phyloP scores from a whole-genome alignment of 1,284 basidiomycete genomes.

The Xanthoconium separans region DNA sequence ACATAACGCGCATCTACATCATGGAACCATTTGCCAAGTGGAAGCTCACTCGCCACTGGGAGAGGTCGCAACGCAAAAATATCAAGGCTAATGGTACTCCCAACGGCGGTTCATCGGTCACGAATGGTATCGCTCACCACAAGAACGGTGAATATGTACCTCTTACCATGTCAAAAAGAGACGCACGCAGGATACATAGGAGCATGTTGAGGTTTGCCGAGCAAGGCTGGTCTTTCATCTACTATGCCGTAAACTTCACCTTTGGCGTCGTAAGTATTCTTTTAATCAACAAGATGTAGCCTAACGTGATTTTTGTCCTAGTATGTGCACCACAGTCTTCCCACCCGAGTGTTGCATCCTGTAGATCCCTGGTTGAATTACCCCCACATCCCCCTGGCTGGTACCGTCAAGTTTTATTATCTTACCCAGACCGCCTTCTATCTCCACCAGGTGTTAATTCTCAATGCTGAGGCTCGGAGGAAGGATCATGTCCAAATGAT shows the following conservation, averaged over 20 bases:
- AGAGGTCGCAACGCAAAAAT: conserved; percentile 27
- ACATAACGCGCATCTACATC: conserved; percentile 67
- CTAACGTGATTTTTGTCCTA: conserved; percentile 34
- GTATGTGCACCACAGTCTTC: conserved; percentile 79
- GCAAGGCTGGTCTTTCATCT: conserved; percentile 88
- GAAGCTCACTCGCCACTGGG: conserved; percentile 60
- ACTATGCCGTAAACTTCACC: conserved; percentile 74
- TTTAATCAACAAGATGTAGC: conserved; percentile 5
- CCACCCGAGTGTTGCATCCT: conserved; percentile 67
- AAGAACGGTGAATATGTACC: conserved; percentile 15
- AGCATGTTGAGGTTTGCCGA: conserved; percentile 88
- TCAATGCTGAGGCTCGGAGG: conserved; percentile 91
- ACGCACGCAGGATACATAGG: conserved; percentile 60
- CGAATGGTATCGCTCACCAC: conserved; percentile 26
- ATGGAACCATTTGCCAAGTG: conserved; percentile 78
- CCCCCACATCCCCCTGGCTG: conserved; percentile 79
- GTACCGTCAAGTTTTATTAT: conserved; percentile 88
- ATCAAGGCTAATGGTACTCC: conserved; percentile 25
- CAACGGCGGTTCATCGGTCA: conserved; percentile 33
- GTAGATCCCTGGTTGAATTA: conserved; percentile 79
- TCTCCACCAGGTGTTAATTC: conserved; percentile 86
- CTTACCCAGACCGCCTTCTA: conserved; percentile 92
- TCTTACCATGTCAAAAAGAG: conserved; percentile 35
- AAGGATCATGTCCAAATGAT: conserved; percentile 98
- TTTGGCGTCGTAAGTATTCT: conserved; percentile 77